A percentile compares a stretch with the other conserved stretches of the same genome.
Evolutionary conservation across 306 rosid species (phyloP).

Genomic region (Medicago arabica): DNA sequence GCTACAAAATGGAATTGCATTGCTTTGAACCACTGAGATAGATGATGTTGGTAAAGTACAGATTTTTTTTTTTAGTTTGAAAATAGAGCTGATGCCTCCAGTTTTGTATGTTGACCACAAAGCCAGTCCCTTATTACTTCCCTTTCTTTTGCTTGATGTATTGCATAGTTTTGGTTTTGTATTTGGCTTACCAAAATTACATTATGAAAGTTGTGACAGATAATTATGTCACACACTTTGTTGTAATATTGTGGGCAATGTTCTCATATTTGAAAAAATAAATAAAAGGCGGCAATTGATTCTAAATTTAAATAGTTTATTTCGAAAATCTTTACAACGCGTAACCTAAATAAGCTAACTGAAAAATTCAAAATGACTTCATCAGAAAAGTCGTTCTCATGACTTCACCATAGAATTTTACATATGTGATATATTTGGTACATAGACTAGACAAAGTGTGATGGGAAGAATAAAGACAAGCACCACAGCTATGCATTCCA

Average conservation of each 20-base stretch:
- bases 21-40: constrained; percentile 16
- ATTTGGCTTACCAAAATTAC: neutral
- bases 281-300: constrained; percentile 1
- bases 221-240: neutral
- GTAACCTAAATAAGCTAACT: no score
- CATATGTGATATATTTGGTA: no score
- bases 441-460: no score
- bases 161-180: constrained; percentile 10
- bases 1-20: constrained; percentile 17
- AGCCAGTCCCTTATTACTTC: constrained; percentile 11
- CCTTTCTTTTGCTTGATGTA: constrained; percentile 6
- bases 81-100: constrained; percentile 6
- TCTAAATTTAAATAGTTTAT: no score
- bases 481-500: no score
- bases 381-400: no score
- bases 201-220: neutral
- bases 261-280: constrained; percentile 1
- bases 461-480: no score
- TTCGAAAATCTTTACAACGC: no score
- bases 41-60: constrained; percentile 22
- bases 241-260: constrained; percentile 1
- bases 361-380: no score
- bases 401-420: no score
- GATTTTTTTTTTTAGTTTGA: neutral
- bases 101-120: constrained; percentile 13